These are phyloP conservation scores for Claviceps quebecensis DNA, from an alignment of 2,329 filamentous ascomycete genomes.

Conservation along the genomic window DNA sequence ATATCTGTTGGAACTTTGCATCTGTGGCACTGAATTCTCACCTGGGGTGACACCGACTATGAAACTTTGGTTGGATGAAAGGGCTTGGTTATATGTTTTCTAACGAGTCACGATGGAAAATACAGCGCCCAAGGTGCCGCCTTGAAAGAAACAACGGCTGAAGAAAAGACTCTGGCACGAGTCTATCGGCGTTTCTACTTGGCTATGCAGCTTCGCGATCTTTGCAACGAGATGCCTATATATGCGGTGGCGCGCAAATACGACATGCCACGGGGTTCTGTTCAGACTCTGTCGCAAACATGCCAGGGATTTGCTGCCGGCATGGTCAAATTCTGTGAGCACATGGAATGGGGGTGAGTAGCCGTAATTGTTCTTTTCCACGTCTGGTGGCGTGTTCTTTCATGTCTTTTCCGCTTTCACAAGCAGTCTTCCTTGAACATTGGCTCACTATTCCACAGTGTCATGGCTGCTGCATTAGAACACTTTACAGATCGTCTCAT, in stretches of 20 bases:
- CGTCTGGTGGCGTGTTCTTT: too few relatives aligned
- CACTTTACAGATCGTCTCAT: conserved; percentile 63
- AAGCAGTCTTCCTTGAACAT: not conserved
- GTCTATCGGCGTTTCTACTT: conserved; percentile 62
- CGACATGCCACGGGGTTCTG: conserved; percentile 51
- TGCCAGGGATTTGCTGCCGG: conserved; percentile 68
- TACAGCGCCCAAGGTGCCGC: conserved; percentile 50
- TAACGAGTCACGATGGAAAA: not conserved
- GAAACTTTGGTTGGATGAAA: too few relatives aligned
- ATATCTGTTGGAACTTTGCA: too few relatives aligned
- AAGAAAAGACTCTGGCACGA: conserved; percentile 45
- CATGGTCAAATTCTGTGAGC: conserved; percentile 66
- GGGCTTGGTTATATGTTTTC: too few relatives aligned
- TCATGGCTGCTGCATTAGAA: conserved; percentile 57
- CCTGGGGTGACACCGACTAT: too few relatives aligned
- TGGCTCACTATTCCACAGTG: conserved; percentile 25
- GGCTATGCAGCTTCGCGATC: conserved; percentile 61
- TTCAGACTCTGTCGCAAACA: conserved; percentile 60
- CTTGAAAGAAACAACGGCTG: conserved; percentile 46
- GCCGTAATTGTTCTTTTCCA: not conserved
- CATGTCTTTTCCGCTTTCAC: too few relatives aligned
- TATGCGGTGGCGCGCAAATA: conserved; percentile 58
- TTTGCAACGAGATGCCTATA: conserved; percentile 64
- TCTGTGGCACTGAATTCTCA: too few relatives aligned
- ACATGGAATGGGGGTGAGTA: conserved; percentile 56